Evolutionary conservation across 495 filamentous ascomycete genomes (phyloP), one percentile per base, ranked within the genome.

Genomic region (Lasiosphaeris hirsuta): DNA sequence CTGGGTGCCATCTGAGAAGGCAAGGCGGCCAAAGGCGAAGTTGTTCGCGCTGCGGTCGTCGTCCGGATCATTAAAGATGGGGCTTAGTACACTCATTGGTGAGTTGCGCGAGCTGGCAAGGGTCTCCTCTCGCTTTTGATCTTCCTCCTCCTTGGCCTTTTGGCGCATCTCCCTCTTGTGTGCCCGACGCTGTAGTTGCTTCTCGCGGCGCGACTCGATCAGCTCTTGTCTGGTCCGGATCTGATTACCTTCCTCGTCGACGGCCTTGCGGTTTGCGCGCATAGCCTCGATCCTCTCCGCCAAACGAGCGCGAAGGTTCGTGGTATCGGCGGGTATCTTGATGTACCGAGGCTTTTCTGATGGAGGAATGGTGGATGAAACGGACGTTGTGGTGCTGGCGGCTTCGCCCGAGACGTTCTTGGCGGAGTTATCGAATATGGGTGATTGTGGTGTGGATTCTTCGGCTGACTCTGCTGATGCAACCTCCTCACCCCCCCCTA

Each of bases 201-300:
- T 96, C 66, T 87, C 84, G 49, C 93, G 84, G 4, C 94, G 84
- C 13, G 87, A 79, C 71, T 97, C 95, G 62, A 98, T 87, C 2
- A 98, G 81, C 60, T 97, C 92, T 72, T 94, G 86, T 47, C 92
- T 80, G 54, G 86, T 94, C 44, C 86, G 82, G 40, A 93, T 86
- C 23, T 90, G 87, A 56, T 85, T 83, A 60, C 89, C 89, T 65
- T 96, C 82, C 5, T 82, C 78, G 11, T 86, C 89, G 61, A 92
- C 89, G 18, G 92, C 91, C 65, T 94, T 93, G 47, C 91, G 86
- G 19, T 79, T 81, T 0, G 88, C 87, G 50, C 92, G 87, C 19
- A 98, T 82, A 23, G 83, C 86, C 59, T 92, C 86, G 50, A 98
- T 89, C 54, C 83, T 89, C 60, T 86, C 88, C 45, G 86, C 81